Evolutionary conservation across 306 rosid genomes (phyloP), one percentile per base, ranked within the genome.

Genomic region (Rosa chinensis): DNA sequence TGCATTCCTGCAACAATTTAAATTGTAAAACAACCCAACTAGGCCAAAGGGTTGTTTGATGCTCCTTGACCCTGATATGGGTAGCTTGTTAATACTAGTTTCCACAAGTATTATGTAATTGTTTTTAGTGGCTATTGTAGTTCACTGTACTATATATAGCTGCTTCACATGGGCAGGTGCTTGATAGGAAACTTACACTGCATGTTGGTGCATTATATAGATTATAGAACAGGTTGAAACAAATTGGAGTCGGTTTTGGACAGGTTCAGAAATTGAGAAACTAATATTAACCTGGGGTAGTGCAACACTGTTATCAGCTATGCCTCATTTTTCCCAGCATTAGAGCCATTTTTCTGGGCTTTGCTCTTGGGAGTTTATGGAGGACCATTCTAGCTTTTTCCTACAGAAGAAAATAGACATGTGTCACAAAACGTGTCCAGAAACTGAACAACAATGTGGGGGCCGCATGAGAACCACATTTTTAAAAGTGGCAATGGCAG

Each of bases 321-420:
- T 92, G 90, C 97, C 87, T 66, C 89, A 92, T 2, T 83, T 90
- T 89, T 88, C 92, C 35, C 90, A 85, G 85, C 87, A 9, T 84
- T 92, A 75, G 94, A 94, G 75, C 94, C 90, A 6, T 88, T 92
- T 90, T 94, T 81, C 92, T 92, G 18, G 94, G 96, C 73, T 88
- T 88, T 76, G 87, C 92, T 69, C 75, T 50, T 71, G 91, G 89
- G 72, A 84, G 78, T 77, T 69, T 8, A 55, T 8, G 28, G 28
- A 55, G 62, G 62, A 55, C 62, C 10, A 8, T 55, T 55, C 37
- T 4, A 9, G 66, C 10, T 1, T 21, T 58, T 75, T 18, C 1
- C 4, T 47, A 39, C 74, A 61, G 48, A 75, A 45, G 44, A 64
- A 32, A 48, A 23, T 4, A 17, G 75, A 78, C 79, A 80, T 80